These are phyloP conservation scores for Lophium mytilinum DNA, from an alignment of 495 filamentous ascomycete species.

Conservation along the genomic window DNA sequence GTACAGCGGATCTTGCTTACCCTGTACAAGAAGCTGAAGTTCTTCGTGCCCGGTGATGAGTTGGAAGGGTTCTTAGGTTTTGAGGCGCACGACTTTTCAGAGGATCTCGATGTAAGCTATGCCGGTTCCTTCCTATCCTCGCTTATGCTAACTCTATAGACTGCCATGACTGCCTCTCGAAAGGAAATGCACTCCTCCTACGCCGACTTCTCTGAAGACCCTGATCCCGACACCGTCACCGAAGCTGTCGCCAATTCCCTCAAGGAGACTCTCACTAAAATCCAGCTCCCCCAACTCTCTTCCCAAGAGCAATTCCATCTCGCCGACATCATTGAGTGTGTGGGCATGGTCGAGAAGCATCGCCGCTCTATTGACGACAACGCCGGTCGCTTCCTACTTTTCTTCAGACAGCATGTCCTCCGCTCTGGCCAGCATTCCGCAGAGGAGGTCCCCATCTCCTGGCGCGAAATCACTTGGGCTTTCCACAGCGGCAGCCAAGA, in stretches of 20 bases:
- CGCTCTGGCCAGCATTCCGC: conserved; percentile 44
- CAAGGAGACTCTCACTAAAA: conserved; percentile 66
- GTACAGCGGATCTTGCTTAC: conserved; percentile 68
- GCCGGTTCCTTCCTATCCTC: neutral
- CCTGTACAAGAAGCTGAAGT: conserved; percentile 73
- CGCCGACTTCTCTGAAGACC: conserved; percentile 42
- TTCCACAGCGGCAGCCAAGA: conserved; percentile 89
- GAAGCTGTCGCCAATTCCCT: conserved; percentile 64
- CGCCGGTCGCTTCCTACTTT: conserved; percentile 80
- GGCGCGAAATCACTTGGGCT: conserved; percentile 93
- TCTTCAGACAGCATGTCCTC: conserved; percentile 78
- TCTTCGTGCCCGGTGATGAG: conserved; percentile 70
- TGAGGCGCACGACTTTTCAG: conserved; percentile 59
- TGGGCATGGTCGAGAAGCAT: conserved; percentile 80
- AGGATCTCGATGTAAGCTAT: conserved; percentile 39
- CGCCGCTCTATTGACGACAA: conserved; percentile 88
- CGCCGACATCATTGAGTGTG: conserved; percentile 79
- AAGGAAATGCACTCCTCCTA: conserved; percentile 50
- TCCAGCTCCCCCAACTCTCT: conserved; percentile 74
- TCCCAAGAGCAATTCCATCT: conserved; percentile 84
- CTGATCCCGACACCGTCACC: conserved; percentile 50
- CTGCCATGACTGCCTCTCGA: conserved; percentile 33
- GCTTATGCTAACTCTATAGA: conserved; percentile 2
- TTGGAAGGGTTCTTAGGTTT: conserved; percentile 76
- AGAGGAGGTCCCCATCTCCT: conserved; percentile 55